Percentiles rank a stretch among this genome's conserved stretches.
Evolutionary conservation across 768 basidiomycete species (phyloP).

Genomic region (Paxillus ammoniavirescens): DNA sequence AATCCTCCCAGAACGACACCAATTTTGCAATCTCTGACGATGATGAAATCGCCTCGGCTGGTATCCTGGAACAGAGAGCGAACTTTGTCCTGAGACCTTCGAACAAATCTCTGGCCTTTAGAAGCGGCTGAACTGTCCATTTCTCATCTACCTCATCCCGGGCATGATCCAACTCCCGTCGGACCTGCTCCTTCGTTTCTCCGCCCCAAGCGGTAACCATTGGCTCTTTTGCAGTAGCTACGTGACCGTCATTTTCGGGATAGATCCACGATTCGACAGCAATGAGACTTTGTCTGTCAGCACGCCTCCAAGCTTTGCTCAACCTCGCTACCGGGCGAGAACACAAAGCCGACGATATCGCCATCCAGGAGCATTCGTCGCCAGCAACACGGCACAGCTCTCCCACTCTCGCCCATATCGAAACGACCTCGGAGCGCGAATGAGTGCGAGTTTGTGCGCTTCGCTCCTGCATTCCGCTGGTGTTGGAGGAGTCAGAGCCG

Average conservation of each 20-base stretch:
- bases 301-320: slow-evolving; percentile 78
- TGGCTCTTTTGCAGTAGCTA: slow-evolving; percentile 36
- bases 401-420: slow-evolving; percentile 69
- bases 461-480: slow-evolving; percentile 29
- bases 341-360: slow-evolving; percentile 68
- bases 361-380: slow-evolving; percentile 79
- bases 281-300: slow-evolving; percentile 55
- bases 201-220: slow-evolving; percentile 70
- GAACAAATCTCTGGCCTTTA: slow-evolving; percentile 45
- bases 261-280: slow-evolving; percentile 71
- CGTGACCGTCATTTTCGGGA: slow-evolving; percentile 35
- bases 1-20: slow-evolving; percentile 57
- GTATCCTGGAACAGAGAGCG: slow-evolving; percentile 47
- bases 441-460: slow-evolving; percentile 51
- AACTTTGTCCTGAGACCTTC: slow-evolving; percentile 51
- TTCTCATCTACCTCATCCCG: slow-evolving; percentile 43
- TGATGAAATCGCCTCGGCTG: slow-evolving; percentile 38
- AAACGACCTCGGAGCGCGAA: slow-evolving; percentile 69
- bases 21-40: slow-evolving; percentile 48
- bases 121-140: slow-evolving; percentile 42
- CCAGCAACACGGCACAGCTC: slow-evolving; percentile 71
- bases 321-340: slow-evolving; percentile 72
- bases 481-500: slow-evolving; percentile 50
- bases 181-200: slow-evolving; percentile 45
- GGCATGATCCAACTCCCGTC: slow-evolving; percentile 47